These are phyloP conservation scores for Cruciata laevipes DNA, from an alignment of 257 asterid species.

Conservation along the genomic window DNA sequence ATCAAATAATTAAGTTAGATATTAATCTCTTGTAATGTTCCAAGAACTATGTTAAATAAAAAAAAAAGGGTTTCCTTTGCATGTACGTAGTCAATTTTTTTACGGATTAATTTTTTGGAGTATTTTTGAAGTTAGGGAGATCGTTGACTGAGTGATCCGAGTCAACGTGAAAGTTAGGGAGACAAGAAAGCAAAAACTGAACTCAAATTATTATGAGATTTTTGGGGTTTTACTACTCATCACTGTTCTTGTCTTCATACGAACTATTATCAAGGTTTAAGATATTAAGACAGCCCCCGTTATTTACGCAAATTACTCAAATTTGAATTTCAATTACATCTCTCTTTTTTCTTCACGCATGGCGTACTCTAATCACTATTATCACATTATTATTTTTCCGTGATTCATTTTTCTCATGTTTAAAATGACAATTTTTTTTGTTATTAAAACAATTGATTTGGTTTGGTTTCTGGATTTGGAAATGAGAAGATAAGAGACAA, in stretches of 20 bases:
- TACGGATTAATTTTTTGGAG: not conserved
- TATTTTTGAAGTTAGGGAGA: not conserved
- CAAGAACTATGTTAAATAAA: constrained; percentile 1
- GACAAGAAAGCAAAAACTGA: constrained; percentile 12
- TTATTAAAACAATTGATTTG: no score
- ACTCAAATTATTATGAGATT: not conserved
- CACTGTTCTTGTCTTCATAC: not conserved
- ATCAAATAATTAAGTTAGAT: not conserved
- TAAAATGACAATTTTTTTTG: not conserved
- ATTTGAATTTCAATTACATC: no score
- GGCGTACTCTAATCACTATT: not conserved
- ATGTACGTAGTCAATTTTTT: not conserved
- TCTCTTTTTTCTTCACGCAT: not conserved
- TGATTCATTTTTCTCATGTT: no score
- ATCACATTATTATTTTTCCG: no score
- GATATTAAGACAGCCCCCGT: not conserved
- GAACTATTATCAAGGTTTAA: not conserved
- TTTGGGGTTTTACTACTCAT: not conserved
- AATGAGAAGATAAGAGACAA: no score
- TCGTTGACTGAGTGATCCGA: not conserved
- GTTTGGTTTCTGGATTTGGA: no score
- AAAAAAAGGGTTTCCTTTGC: constrained; percentile 12
- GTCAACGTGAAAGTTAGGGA: constrained; percentile 1
- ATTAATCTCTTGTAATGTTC: constrained; percentile 10
- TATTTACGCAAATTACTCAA: not conserved